Evolutionary conservation across 345 rosid genomes (phyloP).

Genomic region (Eucalyptus guilfoylei): DNA sequence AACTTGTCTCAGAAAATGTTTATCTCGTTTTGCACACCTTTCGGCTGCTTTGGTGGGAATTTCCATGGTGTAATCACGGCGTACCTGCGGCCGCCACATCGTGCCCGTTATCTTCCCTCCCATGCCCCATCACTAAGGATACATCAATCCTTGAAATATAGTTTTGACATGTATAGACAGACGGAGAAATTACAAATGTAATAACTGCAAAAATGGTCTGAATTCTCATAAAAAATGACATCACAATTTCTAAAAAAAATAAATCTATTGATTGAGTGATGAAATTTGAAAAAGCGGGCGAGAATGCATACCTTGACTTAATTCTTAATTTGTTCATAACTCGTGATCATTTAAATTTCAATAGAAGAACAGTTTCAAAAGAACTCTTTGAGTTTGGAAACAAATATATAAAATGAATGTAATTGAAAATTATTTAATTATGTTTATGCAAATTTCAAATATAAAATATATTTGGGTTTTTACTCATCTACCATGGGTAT

Average conservation of each 20-base stretch:
- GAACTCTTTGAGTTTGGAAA: no score
- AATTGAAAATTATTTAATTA: no score
- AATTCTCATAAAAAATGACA: background rate
- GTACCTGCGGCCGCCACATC: no score
- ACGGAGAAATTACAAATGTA: background rate
- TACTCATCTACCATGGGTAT: background rate
- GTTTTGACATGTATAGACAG: background rate
- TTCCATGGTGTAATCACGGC: background rate
- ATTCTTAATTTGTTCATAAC: background rate
- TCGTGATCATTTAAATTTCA: background rate
- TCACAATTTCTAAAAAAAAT: background rate
- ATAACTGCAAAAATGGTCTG: background rate
- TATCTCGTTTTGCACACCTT: background rate
- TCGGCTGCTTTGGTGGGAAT: background rate
- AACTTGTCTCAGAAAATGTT: background rate
- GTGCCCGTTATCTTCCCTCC: no score
- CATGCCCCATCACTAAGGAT: background rate
- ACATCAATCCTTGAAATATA: background rate
- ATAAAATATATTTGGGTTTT: background rate
- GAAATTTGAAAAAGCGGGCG: no score
- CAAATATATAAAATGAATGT: no score
- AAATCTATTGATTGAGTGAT: background rate
- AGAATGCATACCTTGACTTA: background rate
- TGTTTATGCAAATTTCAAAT: no score
- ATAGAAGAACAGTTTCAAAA: background rate